A percentile compares a stretch with the other conserved stretches of the same genome.
Conservation (phyloP, 805 yeast species). For the Yamadazyma olivae region DNA sequence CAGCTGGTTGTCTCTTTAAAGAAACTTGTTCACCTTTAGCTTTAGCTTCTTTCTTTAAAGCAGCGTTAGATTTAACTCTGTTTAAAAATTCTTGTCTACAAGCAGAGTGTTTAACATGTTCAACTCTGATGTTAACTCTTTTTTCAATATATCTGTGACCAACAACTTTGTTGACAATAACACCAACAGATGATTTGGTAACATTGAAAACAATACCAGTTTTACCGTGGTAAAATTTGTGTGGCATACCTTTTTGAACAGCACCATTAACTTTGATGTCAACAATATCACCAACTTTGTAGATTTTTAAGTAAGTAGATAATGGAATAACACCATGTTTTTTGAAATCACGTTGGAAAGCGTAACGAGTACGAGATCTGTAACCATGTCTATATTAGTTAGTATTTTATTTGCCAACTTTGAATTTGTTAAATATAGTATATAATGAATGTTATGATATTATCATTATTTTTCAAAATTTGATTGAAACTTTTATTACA, state of each 20-base stretch:
- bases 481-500: too few species aligned
- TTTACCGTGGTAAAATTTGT: conserved; percentile 99
- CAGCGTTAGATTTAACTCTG: conserved; percentile 98
- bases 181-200: conserved; percentile 98
- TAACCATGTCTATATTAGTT: conserved; percentile 68
- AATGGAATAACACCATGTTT: conserved; percentile 92
- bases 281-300: conserved; percentile 99
- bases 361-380: conserved; percentile 99
- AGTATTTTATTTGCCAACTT: conserved; percentile 4
- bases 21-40: conserved; percentile 84
- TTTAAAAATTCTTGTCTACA: conserved; percentile 98
- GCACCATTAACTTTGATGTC: conserved; percentile 99
- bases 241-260: conserved; percentile 99
- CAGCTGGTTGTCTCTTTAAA: conserved; percentile 98
- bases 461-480: too few species aligned
- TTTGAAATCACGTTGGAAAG: conserved; percentile 99
- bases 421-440: too few species aligned
- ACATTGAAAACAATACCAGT: conserved; percentile 99
- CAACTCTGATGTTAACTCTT: conserved; percentile 97
- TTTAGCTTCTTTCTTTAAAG: conserved; percentile 90
- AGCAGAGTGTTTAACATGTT: conserved; percentile 99
- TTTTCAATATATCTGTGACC: conserved; percentile 99
- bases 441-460: too few species aligned
- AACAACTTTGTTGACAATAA: conserved; percentile 96
- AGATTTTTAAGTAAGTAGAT: conserved; percentile 95